Conservation (phyloP, 2,329 filamentous ascomycete species). For the Clarireedia paspali region DNA sequence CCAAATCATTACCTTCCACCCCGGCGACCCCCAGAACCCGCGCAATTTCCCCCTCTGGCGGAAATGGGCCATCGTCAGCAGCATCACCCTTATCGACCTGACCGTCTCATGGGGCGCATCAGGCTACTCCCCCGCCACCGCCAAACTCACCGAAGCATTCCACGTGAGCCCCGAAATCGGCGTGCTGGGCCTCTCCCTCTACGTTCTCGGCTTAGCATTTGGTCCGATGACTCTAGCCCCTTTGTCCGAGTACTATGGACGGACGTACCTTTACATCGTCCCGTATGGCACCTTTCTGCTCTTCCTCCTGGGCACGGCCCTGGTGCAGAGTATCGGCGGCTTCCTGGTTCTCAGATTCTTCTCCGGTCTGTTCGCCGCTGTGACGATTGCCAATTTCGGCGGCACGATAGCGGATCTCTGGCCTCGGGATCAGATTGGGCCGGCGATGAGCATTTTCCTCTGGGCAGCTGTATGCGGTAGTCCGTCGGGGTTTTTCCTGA, state of each 20-base stretch:
- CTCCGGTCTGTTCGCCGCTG: conserved; percentile 36
- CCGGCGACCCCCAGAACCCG: conserved; percentile 21
- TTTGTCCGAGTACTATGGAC: conserved; percentile 35
- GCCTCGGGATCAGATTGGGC: conserved; percentile 19
- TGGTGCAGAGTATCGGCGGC: conserved; percentile 33
- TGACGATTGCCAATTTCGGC: conserved; percentile 34
- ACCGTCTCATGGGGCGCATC: conserved; percentile 38
- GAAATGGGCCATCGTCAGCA: conserved; percentile 30
- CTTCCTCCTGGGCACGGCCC: conserved; percentile 36
- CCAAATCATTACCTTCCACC: conserved; percentile 1
- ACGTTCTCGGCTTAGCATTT: conserved; percentile 39
- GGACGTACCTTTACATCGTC: conserved; percentile 35
- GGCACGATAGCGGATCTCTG: conserved; percentile 26
- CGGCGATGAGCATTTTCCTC: conserved; percentile 34
- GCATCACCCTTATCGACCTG: conserved; percentile 28
- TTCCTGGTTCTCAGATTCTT: conserved; percentile 38
- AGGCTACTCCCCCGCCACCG: conserved; percentile 37
- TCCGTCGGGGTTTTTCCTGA: conserved; percentile 30
- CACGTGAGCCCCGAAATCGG: conserved; percentile 33
- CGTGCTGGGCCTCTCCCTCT: conserved; percentile 38
- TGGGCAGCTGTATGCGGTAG: conserved; percentile 36
- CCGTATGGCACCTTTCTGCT: conserved; percentile 44
- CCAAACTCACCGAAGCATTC: conserved; percentile 36
- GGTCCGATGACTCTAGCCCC: conserved; percentile 30
- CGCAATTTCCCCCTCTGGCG: conserved; percentile 30